Evolutionary conservation across 805 yeast genomes (phyloP), one percentile per base, ranked within the genome.

Genomic region (Candida andamanensis): DNA sequence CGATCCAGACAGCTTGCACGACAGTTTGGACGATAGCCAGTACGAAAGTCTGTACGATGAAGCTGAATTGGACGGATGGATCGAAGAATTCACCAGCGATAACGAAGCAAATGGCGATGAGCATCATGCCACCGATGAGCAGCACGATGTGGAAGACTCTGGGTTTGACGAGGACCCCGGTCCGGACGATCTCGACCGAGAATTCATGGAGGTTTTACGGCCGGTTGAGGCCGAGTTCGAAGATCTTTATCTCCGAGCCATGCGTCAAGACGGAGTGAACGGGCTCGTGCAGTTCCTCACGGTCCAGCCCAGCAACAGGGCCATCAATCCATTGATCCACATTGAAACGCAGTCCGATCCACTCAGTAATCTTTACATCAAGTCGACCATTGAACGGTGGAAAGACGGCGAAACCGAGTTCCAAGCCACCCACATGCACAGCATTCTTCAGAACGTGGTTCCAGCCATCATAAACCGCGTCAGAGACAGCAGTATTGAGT

Each of bases 381-480:
- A 52, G 37, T 70, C 83, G 1, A 78, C 92, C 0, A 54, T 61
- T 10, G 79, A 77, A 30, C 67, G 95, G 42, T 85, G 95, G 92
- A 57, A 58, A 23, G 83, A 80, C 26, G 67, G 73, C 5, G 58
- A 70, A 22, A 58, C 66, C 12, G 60, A 76, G 56, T 73, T 75
- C 39, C 69, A 69, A 42, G 69, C 65, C n/a, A 66, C 49, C 17
- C 36, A 44, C n/a, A 50, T 46, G 26, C 57, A 52, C 11, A 54
- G 49, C 12, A 40, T 45, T n/a, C 37, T 39, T 10, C 19, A 33
- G 17, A 37, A 46, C 19, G 41, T 58, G 6, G 41, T 51, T 6
- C 58, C 61, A 4, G 50, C 44, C 2, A 63, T 79, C 17, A 50
- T 77, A 21, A 69, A 74, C 33, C 46, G 60, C 16, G 58, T 80